Percentiles rank a stretch among this genome's conserved stretches.
Evolutionary conservation across 2,329 filamentous ascomycete species (phyloP).

Genomic region (Emmonsia crescens): DNA sequence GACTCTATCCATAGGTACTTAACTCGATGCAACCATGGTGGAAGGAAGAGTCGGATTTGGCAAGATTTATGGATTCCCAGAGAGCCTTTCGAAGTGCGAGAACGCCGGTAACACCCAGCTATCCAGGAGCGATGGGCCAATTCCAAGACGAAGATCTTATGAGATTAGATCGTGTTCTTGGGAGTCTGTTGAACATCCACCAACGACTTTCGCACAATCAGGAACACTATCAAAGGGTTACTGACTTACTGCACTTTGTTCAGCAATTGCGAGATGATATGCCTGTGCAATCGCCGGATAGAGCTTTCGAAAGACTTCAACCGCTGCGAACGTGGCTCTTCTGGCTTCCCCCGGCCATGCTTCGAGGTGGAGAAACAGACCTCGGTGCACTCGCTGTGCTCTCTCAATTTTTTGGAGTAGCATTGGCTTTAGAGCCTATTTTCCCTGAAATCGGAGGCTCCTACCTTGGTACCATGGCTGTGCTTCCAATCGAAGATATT

Average conservation of each 20-base stretch:
- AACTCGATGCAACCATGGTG: constrained; percentile 75
- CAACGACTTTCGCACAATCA: constrained; percentile 56
- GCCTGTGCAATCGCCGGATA: constrained; percentile 58
- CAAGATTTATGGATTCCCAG: constrained; percentile 32
- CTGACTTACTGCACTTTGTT: constrained; percentile 61
- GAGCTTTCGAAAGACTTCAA: constrained; percentile 84
- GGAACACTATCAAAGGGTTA: constrained; percentile 57
- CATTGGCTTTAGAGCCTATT: constrained; percentile 75
- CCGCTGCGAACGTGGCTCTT: constrained; percentile 87
- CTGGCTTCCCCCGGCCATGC: constrained; percentile 79
- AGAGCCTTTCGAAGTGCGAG: constrained; percentile 27
- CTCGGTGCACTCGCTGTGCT: constrained; percentile 71
- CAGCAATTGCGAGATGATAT: constrained; percentile 61
- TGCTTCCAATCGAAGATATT: constrained; percentile 78
- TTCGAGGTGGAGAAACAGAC: constrained; percentile 66
- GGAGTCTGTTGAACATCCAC: constrained; percentile 49
- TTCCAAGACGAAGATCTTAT: constrained; percentile 55
- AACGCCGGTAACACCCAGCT: constrained; percentile 24
- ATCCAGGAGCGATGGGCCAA: constrained; percentile 16
- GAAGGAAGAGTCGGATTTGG: constrained; percentile 70
- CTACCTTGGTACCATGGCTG: constrained; percentile 72
- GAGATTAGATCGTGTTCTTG: constrained; percentile 55
- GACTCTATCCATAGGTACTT: constrained; percentile 52
- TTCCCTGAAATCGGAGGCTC: constrained; percentile 85
- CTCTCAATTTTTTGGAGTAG: constrained; percentile 83